A percentile compares a stretch with the other conserved stretches of the same genome.
These are phyloP conservation scores for Rheum nobile DNA, from an alignment of 148 eudicot genomes.

Conservation along the genomic window DNA sequence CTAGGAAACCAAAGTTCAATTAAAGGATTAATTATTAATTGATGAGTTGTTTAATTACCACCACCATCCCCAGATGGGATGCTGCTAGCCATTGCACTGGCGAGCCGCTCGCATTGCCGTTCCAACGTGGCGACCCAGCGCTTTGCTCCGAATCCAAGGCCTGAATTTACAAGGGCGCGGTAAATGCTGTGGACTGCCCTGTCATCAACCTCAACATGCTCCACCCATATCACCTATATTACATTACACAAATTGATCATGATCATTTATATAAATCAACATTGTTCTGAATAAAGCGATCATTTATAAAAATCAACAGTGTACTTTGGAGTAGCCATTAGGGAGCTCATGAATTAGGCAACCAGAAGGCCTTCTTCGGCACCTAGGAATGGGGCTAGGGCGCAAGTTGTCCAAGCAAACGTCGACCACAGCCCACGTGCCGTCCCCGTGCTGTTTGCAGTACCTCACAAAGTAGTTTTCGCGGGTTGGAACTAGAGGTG, in stretches of 20 bases:
- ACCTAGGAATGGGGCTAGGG: slow-evolving; percentile 45
- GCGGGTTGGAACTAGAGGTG: slow-evolving; percentile 83
- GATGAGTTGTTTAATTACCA: slow-evolving; percentile 27
- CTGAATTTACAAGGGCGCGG: slow-evolving; percentile 55
- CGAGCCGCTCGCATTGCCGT: slow-evolving; percentile 81
- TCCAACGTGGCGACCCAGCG: slow-evolving; percentile 88
- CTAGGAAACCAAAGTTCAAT: too few relatives aligned
- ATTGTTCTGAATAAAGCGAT: too few relatives aligned
- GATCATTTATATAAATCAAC: neutral
- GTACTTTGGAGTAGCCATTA: slow-evolving; percentile 78
- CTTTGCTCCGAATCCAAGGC: slow-evolving; percentile 81
- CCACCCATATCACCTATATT: slow-evolving; percentile 71
- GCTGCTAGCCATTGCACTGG: slow-evolving; percentile 81
- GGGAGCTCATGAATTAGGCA: slow-evolving; percentile 78
- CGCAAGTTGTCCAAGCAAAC: slow-evolving; percentile 68
- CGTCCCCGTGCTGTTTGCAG: slow-evolving; percentile 73
- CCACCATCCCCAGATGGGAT: slow-evolving; percentile 88
- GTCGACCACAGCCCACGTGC: slow-evolving; percentile 93
- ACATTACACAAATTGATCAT: neutral
- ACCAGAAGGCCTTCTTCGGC: slow-evolving; percentile 83
- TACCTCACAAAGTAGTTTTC: slow-evolving; percentile 86
- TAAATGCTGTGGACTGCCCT: slow-evolving; percentile 67
- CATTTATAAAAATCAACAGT: too few relatives aligned
- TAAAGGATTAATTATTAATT: neutral
- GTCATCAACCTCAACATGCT: slow-evolving; percentile 84